A percentile compares a stretch with the other conserved stretches of the same genome.
These are phyloP conservation scores for Thalassiosira livingstoniorum DNA, from an alignment of 352 stramenopile genomes.

Conservation along the genomic window DNA sequence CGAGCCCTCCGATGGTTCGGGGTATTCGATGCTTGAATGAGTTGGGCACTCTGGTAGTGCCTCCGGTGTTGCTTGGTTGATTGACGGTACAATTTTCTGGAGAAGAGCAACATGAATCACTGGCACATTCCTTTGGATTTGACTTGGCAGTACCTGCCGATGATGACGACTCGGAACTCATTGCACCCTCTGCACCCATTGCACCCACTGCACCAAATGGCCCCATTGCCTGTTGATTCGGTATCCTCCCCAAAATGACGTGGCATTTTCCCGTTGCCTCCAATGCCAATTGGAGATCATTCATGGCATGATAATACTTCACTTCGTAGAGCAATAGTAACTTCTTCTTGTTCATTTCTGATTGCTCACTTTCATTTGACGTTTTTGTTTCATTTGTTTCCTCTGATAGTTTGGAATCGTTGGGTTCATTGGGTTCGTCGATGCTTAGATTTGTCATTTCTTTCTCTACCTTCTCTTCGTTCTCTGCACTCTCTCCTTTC, in stretches of 20 bases:
- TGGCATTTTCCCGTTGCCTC: constrained; percentile 36
- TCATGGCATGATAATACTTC: constrained; percentile 89
- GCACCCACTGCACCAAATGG: neutral
- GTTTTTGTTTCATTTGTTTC: neutral
- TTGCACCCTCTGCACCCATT: constrained; percentile 6
- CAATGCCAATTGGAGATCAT: constrained; percentile 74
- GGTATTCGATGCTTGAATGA: constrained; percentile 9
- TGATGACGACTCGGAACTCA: neutral
- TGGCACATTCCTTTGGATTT: neutral
- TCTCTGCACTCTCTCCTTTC: constrained; percentile 16
- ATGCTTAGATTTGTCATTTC: no score
- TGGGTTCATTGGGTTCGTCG: no score
- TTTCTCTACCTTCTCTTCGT: no score
- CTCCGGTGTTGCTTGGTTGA: neutral
- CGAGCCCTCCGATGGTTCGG: constrained; percentile 72
- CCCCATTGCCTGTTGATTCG: constrained; percentile 22
- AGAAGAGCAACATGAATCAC: neutral
- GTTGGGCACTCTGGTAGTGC: neutral
- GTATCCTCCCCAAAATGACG: constrained; percentile 42
- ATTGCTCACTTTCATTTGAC: neutral
- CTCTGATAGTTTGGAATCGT: neutral
- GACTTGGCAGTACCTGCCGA: neutral
- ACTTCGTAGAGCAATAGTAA: constrained; percentile 92
- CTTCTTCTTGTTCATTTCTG: constrained; percentile 72
- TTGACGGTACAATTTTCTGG: neutral